A percentile compares a stretch with the other conserved stretches of the same genome.
phyloP scores from a whole-genome alignment of 2,329 filamentous ascomycete species.

The Xylaria sp. region DNA sequence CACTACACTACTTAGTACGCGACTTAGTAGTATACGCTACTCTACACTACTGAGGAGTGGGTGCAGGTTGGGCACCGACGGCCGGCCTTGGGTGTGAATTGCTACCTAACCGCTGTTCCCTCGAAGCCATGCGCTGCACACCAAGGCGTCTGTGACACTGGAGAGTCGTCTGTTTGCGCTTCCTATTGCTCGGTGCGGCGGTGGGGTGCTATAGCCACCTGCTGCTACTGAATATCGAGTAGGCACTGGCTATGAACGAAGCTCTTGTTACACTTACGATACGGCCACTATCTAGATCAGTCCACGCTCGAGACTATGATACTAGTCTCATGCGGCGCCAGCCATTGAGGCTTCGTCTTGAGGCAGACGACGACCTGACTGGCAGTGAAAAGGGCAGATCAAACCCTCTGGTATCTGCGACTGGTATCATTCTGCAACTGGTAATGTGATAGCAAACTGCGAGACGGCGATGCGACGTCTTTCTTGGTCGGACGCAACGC shows the following conservation, averaged over 20 bases:
- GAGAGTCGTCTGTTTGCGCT: conserved; percentile 30
- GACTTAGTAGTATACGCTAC: background rate
- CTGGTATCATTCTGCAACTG: conserved; percentile 29
- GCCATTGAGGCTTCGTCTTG: conserved; percentile 36
- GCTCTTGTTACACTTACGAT: conserved; percentile 37
- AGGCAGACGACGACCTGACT: conserved; percentile 36
- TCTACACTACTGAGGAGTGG: background rate
- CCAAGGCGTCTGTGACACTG: conserved; percentile 44
- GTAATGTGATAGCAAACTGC: conserved; percentile 40
- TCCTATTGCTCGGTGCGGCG: conserved; percentile 45
- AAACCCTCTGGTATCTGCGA: conserved; percentile 18
- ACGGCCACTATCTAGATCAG: conserved; percentile 43
- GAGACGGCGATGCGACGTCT: conserved; percentile 39
- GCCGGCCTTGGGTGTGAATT: conserved; percentile 43
- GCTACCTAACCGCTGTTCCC: conserved; percentile 43
- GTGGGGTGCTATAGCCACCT: conserved; percentile 44
- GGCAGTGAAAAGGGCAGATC: conserved; percentile 28
- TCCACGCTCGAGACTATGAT: conserved; percentile 41
- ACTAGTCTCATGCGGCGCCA: conserved; percentile 33
- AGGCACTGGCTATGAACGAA: conserved; percentile 40
- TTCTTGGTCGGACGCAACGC: conserved; percentile 27
- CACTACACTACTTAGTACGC: background rate
- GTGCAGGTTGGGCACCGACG: conserved; percentile 48
- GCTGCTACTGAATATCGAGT: too few species aligned
- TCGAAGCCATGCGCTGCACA: conserved; percentile 37